Evolutionary conservation across 441 rosid genomes (phyloP).

Genomic region (Pelargonium fulgidum): DNA sequence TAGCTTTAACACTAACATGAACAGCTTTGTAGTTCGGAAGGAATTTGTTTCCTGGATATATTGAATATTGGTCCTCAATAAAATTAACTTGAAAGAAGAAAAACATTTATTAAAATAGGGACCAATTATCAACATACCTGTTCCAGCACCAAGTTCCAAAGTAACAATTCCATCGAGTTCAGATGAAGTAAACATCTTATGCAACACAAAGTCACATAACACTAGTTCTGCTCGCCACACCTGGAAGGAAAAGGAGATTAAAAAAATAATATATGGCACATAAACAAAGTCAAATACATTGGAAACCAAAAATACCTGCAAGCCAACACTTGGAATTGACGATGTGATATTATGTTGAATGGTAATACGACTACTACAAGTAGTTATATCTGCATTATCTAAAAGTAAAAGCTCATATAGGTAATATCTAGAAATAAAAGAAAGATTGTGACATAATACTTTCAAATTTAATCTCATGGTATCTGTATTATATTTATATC

Average conservation of each 20-base stretch:
- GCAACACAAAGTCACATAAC: conserved; percentile 68
- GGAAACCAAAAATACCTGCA: conserved; percentile 51
- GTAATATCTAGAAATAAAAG: too few relatives aligned
- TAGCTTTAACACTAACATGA: too few relatives aligned
- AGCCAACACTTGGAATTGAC: conserved; percentile 63
- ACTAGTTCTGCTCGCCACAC: conserved; percentile 83
- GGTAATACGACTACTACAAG: conserved; percentile 37
- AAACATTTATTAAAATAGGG: neutral
- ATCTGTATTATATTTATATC: too few relatives aligned
- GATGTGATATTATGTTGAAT: conserved; percentile 70
- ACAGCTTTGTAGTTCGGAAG: too few relatives aligned
- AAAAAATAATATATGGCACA: conserved; percentile 4
- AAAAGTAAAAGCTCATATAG: neutral
- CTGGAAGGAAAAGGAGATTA: conserved; percentile 33
- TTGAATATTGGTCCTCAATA: too few relatives aligned
- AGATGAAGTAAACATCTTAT: conserved; percentile 55
- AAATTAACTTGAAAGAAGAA: neutral
- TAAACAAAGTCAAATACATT: neutral
- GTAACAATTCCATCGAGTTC: conserved; percentile 45
- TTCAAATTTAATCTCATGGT: neutral
- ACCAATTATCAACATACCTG: conserved; percentile 38
- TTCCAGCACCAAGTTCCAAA: conserved; percentile 86
- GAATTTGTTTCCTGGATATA: too few relatives aligned
- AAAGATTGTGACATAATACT: neutral
- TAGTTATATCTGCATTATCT: conserved; percentile 27